phyloP scores from a whole-genome alignment of 2,329 filamentous ascomycete genomes.

The Helminthosporium solani region DNA sequence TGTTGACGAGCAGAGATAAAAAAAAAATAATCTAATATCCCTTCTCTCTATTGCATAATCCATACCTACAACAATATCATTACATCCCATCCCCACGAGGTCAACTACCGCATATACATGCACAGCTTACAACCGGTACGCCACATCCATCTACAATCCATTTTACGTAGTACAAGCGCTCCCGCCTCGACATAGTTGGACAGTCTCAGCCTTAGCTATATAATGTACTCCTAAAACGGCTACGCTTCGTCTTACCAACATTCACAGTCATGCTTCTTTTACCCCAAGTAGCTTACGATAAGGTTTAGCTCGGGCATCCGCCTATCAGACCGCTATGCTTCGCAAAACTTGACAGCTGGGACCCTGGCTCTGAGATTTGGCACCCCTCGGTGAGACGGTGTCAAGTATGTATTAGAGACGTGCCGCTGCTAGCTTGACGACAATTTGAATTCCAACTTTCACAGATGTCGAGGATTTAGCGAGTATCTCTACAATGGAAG shows the following conservation, averaged over 20 bases:
- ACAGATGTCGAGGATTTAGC: background rate
- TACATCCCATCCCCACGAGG: background rate
- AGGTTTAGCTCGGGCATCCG: too few relatives aligned
- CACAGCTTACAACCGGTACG: background rate
- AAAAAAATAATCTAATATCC: too few relatives aligned
- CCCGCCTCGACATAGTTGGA: background rate
- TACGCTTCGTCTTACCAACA: background rate
- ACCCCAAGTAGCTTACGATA: background rate
- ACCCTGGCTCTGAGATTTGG: background rate
- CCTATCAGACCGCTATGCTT: background rate
- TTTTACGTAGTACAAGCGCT: background rate
- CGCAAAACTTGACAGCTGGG: background rate
- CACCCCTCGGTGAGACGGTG: background rate
- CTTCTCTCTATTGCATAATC: too few relatives aligned
- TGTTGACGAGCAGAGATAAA: too few relatives aligned
- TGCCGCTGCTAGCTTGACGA: background rate
- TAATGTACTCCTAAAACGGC: background rate
- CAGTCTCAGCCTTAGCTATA: background rate
- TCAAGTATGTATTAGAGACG: background rate
- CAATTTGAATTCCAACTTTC: background rate
- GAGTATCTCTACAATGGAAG: conserved; percentile 5
- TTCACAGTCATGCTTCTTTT: background rate
- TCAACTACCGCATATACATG: background rate
- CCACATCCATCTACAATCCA: background rate
- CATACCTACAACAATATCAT: background rate